A percentile compares a stretch with the other conserved stretches of the same genome.
Conservation (phyloP, 2,329 filamentous ascomycete genomes). For the Ophiosphaerella herpotricha region DNA sequence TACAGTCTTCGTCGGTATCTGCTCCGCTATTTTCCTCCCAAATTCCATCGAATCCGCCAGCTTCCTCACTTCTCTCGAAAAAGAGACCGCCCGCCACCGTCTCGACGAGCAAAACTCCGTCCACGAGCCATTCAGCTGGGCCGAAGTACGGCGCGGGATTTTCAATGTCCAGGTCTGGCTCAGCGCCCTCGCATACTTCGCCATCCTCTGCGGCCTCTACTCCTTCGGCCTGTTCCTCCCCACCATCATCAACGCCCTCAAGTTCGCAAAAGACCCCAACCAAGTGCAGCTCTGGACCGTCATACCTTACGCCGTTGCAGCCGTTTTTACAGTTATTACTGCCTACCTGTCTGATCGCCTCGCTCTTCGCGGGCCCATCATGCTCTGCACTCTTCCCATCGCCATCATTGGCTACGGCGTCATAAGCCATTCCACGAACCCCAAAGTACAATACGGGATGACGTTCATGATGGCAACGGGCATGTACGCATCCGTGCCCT, state of each 20-base stretch:
- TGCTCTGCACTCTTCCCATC: constrained; percentile 66
- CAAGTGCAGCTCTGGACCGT: constrained; percentile 67
- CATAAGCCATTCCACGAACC: constrained; percentile 60
- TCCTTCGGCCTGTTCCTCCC: constrained; percentile 69
- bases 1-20: constrained; percentile 58
- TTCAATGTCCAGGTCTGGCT: constrained; percentile 67
- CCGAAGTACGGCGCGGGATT: constrained; percentile 65
- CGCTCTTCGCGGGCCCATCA: constrained; percentile 63
- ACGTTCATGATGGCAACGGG: constrained; percentile 70
- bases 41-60: constrained; percentile 59
- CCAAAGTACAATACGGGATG: constrained; percentile 66
- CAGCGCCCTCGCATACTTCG: constrained; percentile 65
- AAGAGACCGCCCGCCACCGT: constrained; percentile 54
- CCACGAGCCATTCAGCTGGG: constrained; percentile 61
- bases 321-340: constrained; percentile 56
- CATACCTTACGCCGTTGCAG: constrained; percentile 66
- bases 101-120: constrained; percentile 45
- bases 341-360: constrained; percentile 66
- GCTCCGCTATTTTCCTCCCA: constrained; percentile 61
- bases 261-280: constrained; percentile 59
- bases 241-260: constrained; percentile 64
- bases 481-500: constrained; percentile 66
- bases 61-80: constrained; percentile 61
- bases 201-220: constrained; percentile 62
- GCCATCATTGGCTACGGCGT: constrained; percentile 69